Conservation (phyloP, 169 alveolate species). For the Cyclospora cayetanensis region DNA sequence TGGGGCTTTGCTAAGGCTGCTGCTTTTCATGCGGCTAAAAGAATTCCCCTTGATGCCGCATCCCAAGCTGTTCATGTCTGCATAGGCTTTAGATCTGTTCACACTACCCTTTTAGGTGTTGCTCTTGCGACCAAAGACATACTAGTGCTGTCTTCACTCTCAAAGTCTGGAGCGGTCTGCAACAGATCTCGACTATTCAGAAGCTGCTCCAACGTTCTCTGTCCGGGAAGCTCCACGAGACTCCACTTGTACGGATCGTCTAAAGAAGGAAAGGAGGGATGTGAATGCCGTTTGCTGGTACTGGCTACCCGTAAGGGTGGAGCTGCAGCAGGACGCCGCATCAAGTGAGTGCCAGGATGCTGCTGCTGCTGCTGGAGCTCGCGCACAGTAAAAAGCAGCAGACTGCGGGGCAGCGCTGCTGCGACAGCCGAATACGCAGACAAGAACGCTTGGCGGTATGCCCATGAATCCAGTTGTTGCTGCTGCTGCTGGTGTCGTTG, state of each 20-base stretch:
- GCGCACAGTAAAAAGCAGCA: conserved; percentile 19
- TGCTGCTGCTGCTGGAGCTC: conserved; percentile 63
- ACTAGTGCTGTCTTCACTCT: conserved; percentile 21
- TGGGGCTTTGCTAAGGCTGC: not conserved
- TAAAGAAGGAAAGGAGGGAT: conserved; percentile 47
- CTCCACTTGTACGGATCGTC: conserved; percentile 56
- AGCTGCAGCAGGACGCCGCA: conserved; percentile 52
- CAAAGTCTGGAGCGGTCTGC: conserved; percentile 51
- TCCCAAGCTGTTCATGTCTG: not conserved
- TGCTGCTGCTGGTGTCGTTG: conserved; percentile 25
- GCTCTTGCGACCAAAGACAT: not conserved
- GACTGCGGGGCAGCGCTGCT: not conserved
- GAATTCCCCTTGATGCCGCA: not conserved
- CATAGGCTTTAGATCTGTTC: not conserved
- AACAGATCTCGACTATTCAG: conserved; percentile 10
- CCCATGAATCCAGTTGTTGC: conserved; percentile 24
- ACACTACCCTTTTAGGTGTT: not conserved
- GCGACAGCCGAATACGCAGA: conserved; percentile 25
- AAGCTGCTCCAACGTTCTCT: conserved; percentile 3
- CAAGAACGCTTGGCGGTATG: conserved; percentile 18
- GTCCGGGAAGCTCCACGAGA: conserved; percentile 28
- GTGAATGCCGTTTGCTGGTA: conserved; percentile 11
- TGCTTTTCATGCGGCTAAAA: not conserved
- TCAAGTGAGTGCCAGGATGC: conserved; percentile 26
- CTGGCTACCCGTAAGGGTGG: conserved; percentile 49